Percentiles rank a stretch among this genome's conserved stretches.
Conservation (phyloP, 2,329 filamentous ascomycete genomes). For the Magnaporthiopsis rhizophila region DNA sequence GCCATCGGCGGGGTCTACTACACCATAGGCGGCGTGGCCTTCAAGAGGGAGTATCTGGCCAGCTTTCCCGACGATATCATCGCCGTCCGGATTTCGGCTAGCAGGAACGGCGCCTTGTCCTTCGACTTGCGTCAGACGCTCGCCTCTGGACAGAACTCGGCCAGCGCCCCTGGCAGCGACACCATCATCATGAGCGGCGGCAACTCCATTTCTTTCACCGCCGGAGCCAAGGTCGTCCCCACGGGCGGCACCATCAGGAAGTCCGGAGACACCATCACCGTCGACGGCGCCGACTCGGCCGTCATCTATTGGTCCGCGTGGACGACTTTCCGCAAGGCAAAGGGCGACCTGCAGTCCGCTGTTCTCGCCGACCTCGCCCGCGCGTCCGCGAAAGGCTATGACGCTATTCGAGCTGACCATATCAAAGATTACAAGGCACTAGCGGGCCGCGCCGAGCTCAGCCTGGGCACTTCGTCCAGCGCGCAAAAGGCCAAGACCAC, state of each 20-base stretch:
- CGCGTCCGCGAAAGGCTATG: conserved; percentile 5
- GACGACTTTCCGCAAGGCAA: conserved; percentile 7
- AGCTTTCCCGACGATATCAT: conserved; percentile 27
- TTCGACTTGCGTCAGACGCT: conserved; percentile 4
- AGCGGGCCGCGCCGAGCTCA: conserved; percentile 19
- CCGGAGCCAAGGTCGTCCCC: conserved; percentile 1
- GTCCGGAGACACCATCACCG: conserved; percentile 2
- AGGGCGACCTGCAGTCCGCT: background rate
- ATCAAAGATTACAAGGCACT: conserved; percentile 22
- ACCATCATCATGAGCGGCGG: conserved; percentile 5
- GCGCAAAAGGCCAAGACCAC: conserved; percentile 4
- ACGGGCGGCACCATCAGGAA: conserved; percentile 1
- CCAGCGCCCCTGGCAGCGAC: conserved; percentile 1
- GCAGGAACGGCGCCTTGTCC: conserved; percentile 1
- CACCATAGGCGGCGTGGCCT: conserved; percentile 18
- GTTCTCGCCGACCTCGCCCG: conserved; percentile 1
- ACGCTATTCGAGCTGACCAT: conserved; percentile 15
- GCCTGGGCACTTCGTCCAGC: conserved; percentile 14
- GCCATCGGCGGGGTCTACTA: conserved; percentile 25
- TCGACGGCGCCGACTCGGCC: conserved; percentile 7
- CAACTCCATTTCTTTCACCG: conserved; percentile 4
- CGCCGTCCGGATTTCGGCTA: conserved; percentile 18
- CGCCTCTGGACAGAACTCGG: conserved; percentile 1
- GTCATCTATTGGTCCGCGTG: conserved; percentile 4
- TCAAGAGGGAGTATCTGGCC: conserved; percentile 25